Conservation (phyloP, 2,329 filamentous ascomycete species). For the Fusarium anguioides region DNA sequence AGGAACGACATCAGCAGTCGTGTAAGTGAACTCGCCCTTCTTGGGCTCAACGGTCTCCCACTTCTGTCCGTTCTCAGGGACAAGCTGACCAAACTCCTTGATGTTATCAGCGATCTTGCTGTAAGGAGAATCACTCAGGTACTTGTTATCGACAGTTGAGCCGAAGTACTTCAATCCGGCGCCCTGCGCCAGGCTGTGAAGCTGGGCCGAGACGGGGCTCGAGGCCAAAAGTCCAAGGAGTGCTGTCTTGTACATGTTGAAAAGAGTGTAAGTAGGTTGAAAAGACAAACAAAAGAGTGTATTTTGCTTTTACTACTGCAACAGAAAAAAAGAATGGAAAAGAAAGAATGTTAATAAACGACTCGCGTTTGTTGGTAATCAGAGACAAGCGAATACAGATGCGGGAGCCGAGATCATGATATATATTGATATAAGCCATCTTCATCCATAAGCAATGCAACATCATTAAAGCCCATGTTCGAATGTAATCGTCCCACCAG, state of each 20-base stretch:
- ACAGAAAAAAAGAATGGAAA: constrained; percentile 3
- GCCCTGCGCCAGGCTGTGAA: constrained; percentile 65
- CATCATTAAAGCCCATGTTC: constrained; percentile 6
- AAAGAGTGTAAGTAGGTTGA: constrained; percentile 6
- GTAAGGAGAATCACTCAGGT: constrained; percentile 66
- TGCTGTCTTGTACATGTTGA: constrained; percentile 39
- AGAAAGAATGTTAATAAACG: constrained; percentile 19
- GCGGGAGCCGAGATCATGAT: constrained; percentile 10
- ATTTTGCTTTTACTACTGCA: constrained; percentile 1
- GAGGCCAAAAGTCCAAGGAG: constrained; percentile 43
- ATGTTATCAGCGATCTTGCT: constrained; percentile 63
- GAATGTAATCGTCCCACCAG: constrained; percentile 14
- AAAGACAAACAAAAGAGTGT: constrained; percentile 17
- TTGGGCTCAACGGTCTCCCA: constrained; percentile 72
- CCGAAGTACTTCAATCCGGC: constrained; percentile 72
- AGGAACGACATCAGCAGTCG: constrained; percentile 64
- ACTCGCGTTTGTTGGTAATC: constrained; percentile 21
- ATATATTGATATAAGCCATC: constrained; percentile 18
- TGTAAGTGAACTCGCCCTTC: constrained; percentile 67
- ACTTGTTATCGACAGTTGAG: constrained; percentile 70
- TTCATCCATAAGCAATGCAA: not conserved
- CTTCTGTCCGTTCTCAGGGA: constrained; percentile 72
- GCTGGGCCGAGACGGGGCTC: constrained; percentile 48
- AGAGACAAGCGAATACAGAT: not conserved
- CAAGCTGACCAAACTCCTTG: constrained; percentile 72